Percentiles rank a stretch among this genome's conserved stretches.
Conservation (phyloP, 2,329 filamentous ascomycete genomes). For the Xylaria sp. region DNA sequence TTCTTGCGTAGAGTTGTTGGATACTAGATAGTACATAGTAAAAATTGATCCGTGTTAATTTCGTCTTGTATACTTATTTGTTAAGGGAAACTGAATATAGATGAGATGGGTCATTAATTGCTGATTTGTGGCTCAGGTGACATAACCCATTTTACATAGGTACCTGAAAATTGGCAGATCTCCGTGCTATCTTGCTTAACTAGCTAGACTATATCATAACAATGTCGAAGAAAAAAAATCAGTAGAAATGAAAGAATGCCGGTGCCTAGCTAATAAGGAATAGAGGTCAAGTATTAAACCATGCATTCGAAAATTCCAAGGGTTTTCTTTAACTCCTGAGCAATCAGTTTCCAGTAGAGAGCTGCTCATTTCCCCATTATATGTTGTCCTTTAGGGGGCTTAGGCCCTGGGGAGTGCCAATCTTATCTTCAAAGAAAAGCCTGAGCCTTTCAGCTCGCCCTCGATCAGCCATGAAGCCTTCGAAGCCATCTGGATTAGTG, state of each 20-base stretch:
- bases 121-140: no score
- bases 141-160: no score
- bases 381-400: conserved; percentile 28
- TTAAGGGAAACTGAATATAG: no score
- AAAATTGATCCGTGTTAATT: no score
- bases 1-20: no score
- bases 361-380: not conserved
- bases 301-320: not conserved
- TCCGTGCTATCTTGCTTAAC: not conserved
- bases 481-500: conserved; percentile 21
- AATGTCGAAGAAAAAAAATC: no score
- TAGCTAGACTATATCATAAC: not conserved
- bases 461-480: conserved; percentile 26
- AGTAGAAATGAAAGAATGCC: no score
- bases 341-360: not conserved
- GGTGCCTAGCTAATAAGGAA: no score
- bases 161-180: no score
- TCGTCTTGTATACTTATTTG: no score
- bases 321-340: not conserved
- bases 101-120: no score
- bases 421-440: conserved; percentile 30
- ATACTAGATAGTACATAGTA: no score
- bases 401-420: conserved; percentile 28
- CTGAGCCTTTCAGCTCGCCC: conserved; percentile 22
- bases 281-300: not conserved